Conservation (phyloP, 306 rosid genomes). For the Begonia masoniana region DNA sequence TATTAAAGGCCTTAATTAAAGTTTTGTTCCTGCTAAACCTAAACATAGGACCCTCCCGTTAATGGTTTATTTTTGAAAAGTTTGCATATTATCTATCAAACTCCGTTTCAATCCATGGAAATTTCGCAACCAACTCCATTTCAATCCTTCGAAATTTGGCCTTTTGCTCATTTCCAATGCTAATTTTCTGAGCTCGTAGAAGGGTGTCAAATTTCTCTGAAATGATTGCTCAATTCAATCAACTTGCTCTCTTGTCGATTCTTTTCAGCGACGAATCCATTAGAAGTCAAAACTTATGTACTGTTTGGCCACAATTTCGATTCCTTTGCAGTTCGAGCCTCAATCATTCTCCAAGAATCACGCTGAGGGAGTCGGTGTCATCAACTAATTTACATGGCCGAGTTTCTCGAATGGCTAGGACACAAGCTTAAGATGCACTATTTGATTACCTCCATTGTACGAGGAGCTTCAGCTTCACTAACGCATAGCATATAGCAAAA, state of each 20-base stretch:
- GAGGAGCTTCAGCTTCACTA: constrained; percentile 32
- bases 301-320: constrained; percentile 13
- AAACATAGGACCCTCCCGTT: too few species aligned
- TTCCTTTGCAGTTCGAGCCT: constrained; percentile 11
- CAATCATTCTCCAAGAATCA: constrained; percentile 6
- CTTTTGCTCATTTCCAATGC: constrained; percentile 11
- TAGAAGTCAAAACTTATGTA: constrained; percentile 16
- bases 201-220: constrained; percentile 10
- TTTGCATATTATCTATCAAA: too few species aligned
- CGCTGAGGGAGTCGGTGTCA: constrained; percentile 7
- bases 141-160: too few species aligned
- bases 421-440: constrained; percentile 34
- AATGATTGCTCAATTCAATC: constrained; percentile 26
- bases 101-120: too few species aligned
- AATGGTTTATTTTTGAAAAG: too few species aligned
- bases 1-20: too few species aligned
- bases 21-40: too few species aligned
- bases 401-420: constrained; percentile 20
- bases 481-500: constrained; percentile 65
- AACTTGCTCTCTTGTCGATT: constrained; percentile 11
- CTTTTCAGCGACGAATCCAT: constrained; percentile 8
- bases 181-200: constrained; percentile 7
- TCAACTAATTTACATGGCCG: constrained; percentile 9
- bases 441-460: constrained; percentile 56
- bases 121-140: too few species aligned